Percentiles rank a stretch among this genome's conserved stretches.
Evolutionary conservation across 345 rosid genomes (phyloP).

Genomic region (Acer saccharum): DNA sequence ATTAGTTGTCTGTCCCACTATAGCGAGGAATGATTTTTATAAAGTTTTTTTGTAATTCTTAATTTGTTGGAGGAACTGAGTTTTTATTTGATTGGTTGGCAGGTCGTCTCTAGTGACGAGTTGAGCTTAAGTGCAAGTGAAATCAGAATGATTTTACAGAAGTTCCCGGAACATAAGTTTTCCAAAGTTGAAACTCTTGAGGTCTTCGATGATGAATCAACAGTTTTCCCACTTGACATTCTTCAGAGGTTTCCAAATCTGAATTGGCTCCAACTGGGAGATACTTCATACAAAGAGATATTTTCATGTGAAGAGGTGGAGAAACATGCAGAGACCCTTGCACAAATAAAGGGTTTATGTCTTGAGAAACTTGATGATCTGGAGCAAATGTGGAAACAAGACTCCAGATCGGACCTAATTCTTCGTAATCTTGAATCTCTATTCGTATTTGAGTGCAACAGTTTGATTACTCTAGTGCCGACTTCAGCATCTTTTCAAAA

Average conservation of each 20-base stretch:
- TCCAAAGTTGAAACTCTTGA: no score
- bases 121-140: neutral
- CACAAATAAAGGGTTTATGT: no score
- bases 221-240: neutral
- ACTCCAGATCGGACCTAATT: no score
- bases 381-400: neutral
- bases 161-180: no score
- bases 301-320: slow-evolving; percentile 7
- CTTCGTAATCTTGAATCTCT: neutral
- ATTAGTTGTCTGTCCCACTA: no score
- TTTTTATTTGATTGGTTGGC: no score
- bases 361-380: neutral
- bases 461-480: neutral
- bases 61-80: no score
- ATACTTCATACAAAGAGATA: neutral
- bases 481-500: neutral
- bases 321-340: no score
- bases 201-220: neutral
- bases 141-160: neutral
- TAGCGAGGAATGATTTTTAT: no score
- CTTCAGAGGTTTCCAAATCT: neutral
- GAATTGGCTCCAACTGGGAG: no score
- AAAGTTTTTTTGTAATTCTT: no score
- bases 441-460: neutral
- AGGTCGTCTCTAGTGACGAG: neutral